Evolutionary conservation across 2,329 filamentous ascomycete genomes (phyloP).

Genomic region (Colletotrichum spaethianum): DNA sequence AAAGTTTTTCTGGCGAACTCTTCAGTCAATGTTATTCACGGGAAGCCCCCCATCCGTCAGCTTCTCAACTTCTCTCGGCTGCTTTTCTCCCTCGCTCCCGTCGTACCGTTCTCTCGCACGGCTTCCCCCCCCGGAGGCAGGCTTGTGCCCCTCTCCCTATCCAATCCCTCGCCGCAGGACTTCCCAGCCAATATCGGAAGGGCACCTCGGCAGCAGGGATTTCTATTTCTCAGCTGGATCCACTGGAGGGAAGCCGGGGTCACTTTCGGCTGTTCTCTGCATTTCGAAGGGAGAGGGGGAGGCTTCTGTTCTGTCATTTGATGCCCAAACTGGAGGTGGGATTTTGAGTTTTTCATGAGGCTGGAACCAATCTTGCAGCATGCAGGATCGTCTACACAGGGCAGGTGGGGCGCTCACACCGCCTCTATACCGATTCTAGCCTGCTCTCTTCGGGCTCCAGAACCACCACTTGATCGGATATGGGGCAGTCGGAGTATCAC

Average conservation of each 20-base stretch:
- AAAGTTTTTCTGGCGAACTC: background rate
- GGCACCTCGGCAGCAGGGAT: constrained; percentile 30
- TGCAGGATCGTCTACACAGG: constrained; percentile 30
- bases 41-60: background rate
- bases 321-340: constrained; percentile 29
- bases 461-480: constrained; percentile 29
- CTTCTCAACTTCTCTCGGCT: background rate
- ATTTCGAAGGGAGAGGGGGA: constrained; percentile 9
- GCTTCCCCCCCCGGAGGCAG: background rate
- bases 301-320: constrained; percentile 34
- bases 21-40: background rate
- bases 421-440: constrained; percentile 2
- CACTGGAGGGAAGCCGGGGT: constrained; percentile 26
- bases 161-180: constrained; percentile 12
- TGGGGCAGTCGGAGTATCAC: constrained; percentile 9
- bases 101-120: background rate
- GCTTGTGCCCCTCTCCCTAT: background rate
- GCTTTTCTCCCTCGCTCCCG: background rate
- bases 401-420: constrained; percentile 13
- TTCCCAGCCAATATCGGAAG: constrained; percentile 29
- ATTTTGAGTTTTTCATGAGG: constrained; percentile 41
- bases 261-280: constrained; percentile 36
- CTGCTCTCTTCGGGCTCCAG: background rate
- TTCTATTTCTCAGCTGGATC: constrained; percentile 12
- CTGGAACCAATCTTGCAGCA: constrained; percentile 37